Conservation (phyloP, 2,329 filamentous ascomycete genomes). For the Penicillium sp. region DNA sequence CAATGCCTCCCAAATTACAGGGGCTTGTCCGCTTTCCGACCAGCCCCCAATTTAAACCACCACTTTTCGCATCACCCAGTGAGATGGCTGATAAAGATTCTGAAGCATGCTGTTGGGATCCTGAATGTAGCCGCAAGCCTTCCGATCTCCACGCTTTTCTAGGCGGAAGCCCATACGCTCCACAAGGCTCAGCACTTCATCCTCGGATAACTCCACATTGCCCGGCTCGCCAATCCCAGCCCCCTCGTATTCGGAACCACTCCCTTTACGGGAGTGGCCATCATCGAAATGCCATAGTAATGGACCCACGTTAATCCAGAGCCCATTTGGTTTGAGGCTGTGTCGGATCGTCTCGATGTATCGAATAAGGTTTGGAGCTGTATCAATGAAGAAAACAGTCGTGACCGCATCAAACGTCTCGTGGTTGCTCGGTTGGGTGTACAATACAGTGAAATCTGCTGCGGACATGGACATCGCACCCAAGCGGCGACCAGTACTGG, state of each 20-base stretch:
- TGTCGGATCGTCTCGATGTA: constrained; percentile 82
- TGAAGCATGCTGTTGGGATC: constrained; percentile 82
- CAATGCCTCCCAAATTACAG: not conserved
- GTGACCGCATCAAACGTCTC: constrained; percentile 76
- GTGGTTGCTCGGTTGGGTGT: constrained; percentile 63
- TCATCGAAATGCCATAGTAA: constrained; percentile 95
- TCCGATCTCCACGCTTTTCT: constrained; percentile 62
- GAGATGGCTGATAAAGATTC: constrained; percentile 74
- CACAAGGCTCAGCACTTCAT: constrained; percentile 79
- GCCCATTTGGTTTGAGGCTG: constrained; percentile 73
- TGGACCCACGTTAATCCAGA: constrained; percentile 88
- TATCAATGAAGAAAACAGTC: constrained; percentile 95
- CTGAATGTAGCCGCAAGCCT: constrained; percentile 72
- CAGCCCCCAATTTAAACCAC: not conserved
- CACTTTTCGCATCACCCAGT: constrained; percentile 80
- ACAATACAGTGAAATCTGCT: constrained; percentile 88
- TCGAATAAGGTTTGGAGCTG: constrained; percentile 85
- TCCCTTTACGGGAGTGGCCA: constrained; percentile 27
- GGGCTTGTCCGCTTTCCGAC: not conserved
- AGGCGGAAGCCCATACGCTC: constrained; percentile 74
- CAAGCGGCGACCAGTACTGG: constrained; percentile 30
- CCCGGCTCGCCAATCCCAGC: constrained; percentile 81
- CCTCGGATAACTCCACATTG: constrained; percentile 83
- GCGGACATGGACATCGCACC: constrained; percentile 90
- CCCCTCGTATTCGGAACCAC: constrained; percentile 25